A percentile compares a stretch with the other conserved stretches of the same genome.
Evolutionary conservation across 2,329 filamentous ascomycete genomes (phyloP).

Genomic region (Dactylellina drechsleri): DNA sequence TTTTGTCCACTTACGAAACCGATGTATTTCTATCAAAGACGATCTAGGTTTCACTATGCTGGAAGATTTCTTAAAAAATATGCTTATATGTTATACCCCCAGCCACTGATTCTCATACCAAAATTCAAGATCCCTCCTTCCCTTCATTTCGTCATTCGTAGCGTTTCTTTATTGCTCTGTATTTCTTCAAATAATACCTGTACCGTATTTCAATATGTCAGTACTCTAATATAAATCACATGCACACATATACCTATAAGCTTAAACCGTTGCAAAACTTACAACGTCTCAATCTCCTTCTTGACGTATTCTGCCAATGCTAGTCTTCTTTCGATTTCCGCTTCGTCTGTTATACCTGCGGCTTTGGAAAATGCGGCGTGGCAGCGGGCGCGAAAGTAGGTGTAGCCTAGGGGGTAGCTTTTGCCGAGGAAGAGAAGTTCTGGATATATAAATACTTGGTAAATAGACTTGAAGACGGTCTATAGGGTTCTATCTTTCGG

Average conservation of each 20-base stretch:
- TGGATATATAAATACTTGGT: background rate
- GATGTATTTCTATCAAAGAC: too few species aligned
- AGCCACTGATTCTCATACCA: too few species aligned
- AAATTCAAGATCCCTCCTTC: too few species aligned
- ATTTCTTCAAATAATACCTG: constrained; percentile 52
- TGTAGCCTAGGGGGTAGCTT: constrained; percentile 43
- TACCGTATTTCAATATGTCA: background rate
- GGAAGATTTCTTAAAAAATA: too few species aligned
- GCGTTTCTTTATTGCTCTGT: constrained; percentile 34
- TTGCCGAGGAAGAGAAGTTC: constrained; percentile 54
- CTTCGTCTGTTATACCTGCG: constrained; percentile 27
- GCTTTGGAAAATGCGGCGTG: constrained; percentile 43
- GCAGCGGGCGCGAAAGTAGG: constrained; percentile 50
- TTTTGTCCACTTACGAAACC: too few species aligned
- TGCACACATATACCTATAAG: background rate
- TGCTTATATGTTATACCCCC: too few species aligned
- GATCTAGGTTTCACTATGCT: too few species aligned
- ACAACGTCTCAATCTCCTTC: constrained; percentile 51
- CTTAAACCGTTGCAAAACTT: background rate
- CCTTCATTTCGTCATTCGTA: too few species aligned
- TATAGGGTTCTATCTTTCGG: too few species aligned
- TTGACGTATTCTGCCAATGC: constrained; percentile 49
- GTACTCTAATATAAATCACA: background rate
- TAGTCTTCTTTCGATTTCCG: constrained; percentile 25
- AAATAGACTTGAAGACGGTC: too few species aligned